phyloP scores from a whole-genome alignment of 2,329 filamentous ascomycete genomes.

The Paracorniculantispora psalliotae region DNA sequence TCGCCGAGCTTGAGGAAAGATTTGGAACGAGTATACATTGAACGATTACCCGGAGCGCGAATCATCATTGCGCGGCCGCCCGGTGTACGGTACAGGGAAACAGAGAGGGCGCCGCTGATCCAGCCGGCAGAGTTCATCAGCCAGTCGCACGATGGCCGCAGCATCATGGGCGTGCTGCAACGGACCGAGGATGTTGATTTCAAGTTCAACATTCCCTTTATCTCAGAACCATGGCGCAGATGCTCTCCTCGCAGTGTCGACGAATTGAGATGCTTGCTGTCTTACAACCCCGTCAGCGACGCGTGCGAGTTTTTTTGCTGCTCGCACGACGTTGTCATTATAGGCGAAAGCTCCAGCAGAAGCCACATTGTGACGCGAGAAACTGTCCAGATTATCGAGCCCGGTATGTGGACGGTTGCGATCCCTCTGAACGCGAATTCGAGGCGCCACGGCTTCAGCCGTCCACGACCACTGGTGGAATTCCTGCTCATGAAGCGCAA shows the following conservation, averaged over 20 bases:
- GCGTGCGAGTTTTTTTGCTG: constrained; percentile 4
- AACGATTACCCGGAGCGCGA: constrained; percentile 2
- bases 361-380: neutral
- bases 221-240: neutral
- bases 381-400: neutral
- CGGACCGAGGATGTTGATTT: neutral
- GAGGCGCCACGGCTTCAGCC: neutral
- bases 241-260: neutral
- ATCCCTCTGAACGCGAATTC: neutral
- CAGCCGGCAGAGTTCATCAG: constrained; percentile 1
- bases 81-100: neutral
- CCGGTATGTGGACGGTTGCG: constrained; percentile 7
- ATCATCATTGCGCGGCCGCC: constrained; percentile 6
- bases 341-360: neutral
- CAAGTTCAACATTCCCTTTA: neutral
- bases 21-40: neutral
- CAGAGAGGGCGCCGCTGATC: neutral
- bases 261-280: neutral
- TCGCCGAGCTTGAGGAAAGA: neutral
- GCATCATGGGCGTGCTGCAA: constrained; percentile 6
- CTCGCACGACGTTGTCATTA: neutral
- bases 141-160: constrained; percentile 1
- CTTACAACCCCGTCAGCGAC: constrained; percentile 3
- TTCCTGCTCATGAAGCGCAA: constrained; percentile 7
- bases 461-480: neutral